phyloP scores from a whole-genome alignment of 2,329 filamentous ascomycete species.

The Pseudopyrenochaeta lycopersici region DNA sequence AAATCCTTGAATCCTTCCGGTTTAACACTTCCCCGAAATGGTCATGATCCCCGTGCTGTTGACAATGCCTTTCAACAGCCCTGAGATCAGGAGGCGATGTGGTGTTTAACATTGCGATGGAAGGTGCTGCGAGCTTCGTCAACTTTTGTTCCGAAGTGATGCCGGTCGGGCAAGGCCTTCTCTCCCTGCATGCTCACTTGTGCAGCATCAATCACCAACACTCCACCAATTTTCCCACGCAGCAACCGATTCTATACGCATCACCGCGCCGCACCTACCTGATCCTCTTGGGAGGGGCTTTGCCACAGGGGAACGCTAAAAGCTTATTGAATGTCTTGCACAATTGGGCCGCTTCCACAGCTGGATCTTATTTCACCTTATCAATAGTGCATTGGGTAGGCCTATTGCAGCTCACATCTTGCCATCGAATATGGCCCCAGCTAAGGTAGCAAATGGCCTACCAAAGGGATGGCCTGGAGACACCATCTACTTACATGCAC shows the following conservation, averaged over 20 bases:
- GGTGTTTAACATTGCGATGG: not conserved
- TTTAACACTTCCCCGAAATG: conserved; percentile 13
- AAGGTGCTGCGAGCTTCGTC: conserved; percentile 2
- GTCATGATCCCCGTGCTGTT: conserved; percentile 5
- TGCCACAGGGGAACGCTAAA: too few species aligned
- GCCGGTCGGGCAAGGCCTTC: conserved; percentile 5
- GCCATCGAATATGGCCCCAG: not conserved
- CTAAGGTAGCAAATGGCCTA: conserved; percentile 8
- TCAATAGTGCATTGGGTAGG: too few species aligned
- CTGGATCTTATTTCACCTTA: too few species aligned
- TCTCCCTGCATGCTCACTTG: not conserved
- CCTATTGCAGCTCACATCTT: not conserved
- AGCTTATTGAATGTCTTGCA: too few species aligned
- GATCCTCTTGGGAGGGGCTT: too few species aligned
- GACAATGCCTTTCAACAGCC: not conserved
- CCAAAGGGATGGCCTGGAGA: conserved; percentile 45
- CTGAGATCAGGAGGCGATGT: conserved; percentile 1
- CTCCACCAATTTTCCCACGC: too few species aligned
- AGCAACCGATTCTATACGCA: too few species aligned
- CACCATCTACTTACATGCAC: conserved; percentile 36
- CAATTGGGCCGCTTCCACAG: too few species aligned
- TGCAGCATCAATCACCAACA: too few species aligned
- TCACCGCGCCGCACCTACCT: too few species aligned
- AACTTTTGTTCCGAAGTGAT: conserved; percentile 8
- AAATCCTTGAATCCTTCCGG: conserved; percentile 1